These are phyloP conservation scores for Moesziomyces antarcticus DNA, from an alignment of 1,284 basidiomycete species.

Conservation along the genomic window DNA sequence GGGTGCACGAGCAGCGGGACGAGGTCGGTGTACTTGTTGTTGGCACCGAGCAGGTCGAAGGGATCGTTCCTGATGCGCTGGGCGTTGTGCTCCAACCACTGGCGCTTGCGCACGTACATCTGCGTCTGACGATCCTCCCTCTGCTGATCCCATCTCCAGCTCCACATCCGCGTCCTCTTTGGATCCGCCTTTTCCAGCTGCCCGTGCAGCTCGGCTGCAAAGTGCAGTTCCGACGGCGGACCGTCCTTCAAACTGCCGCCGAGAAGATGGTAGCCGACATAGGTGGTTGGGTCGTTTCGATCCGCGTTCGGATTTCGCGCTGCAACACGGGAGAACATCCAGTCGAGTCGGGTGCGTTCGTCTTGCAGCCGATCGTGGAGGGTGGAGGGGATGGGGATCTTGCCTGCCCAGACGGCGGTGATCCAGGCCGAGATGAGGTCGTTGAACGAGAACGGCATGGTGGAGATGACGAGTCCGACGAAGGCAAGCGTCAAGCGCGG, in stretches of 20 bases:
- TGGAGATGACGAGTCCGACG: constrained; percentile 45
- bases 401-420: constrained; percentile 42
- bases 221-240: constrained; percentile 26
- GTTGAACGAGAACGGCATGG: constrained; percentile 45
- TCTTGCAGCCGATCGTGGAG: constrained; percentile 15
- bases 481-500: constrained; percentile 33
- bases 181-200: constrained; percentile 17
- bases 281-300: constrained; percentile 8
- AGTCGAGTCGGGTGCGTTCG: constrained; percentile 25
- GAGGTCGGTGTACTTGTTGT: constrained; percentile 21
- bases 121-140: constrained; percentile 20
- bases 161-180: constrained; percentile 9
- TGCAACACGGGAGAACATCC: constrained; percentile 8
- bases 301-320: constrained; percentile 3
- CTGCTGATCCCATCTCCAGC: constrained; percentile 37
- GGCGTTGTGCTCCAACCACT: constrained; percentile 27
- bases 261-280: constrained; percentile 21
- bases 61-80: constrained; percentile 35
- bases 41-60: constrained; percentile 41
- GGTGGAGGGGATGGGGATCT: constrained; percentile 25
- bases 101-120: constrained; percentile 43
- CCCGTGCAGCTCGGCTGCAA: constrained; percentile 15
- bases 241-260: constrained; percentile 16
- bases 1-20: constrained; percentile 10
- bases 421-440: constrained; percentile 46